Evolutionary conservation across 192 early-diverging fungal genomes (phyloP).

Genomic region (Geranomyces michiganensis): DNA sequence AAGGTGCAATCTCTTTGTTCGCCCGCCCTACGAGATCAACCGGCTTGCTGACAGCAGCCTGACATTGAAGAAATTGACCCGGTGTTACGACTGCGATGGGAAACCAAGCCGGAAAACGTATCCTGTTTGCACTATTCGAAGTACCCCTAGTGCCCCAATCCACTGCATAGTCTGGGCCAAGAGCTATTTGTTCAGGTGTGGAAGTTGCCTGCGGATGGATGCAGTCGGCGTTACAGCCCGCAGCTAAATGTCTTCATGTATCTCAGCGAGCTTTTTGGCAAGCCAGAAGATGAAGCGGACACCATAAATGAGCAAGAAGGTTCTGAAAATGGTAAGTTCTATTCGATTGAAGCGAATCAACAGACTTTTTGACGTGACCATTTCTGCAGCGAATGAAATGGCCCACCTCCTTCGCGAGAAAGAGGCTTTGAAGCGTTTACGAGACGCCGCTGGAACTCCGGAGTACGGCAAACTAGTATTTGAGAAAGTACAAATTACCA

Average conservation of each 20-base stretch:
- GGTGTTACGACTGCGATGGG: constrained; percentile 92
- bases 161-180: constrained; percentile 99
- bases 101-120: constrained; percentile 85
- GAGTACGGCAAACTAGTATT: constrained; percentile 60
- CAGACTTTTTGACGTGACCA: not conserved
- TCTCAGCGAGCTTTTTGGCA: constrained; percentile 75
- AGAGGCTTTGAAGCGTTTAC: constrained; percentile 67
- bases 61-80: constrained; percentile 55
- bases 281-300: constrained; percentile 55
- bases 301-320: constrained; percentile 34
- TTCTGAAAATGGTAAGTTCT: constrained; percentile 55
- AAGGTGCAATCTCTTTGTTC: constrained; percentile 47
- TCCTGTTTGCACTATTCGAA: constrained; percentile 96
- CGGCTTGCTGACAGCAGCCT: not conserved
- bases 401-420: constrained; percentile 73
- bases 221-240: too few species aligned
- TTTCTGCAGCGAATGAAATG: constrained; percentile 68
- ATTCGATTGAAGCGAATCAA: not conserved
- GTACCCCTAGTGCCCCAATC: constrained; percentile 90
- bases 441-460: constrained; percentile 57
- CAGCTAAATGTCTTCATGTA: not conserved
- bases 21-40: not conserved
- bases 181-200: constrained; percentile 85
- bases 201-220: too few species aligned
- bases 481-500: constrained; percentile 39